Conservation (phyloP, 192 early-diverging fungal genomes). For the Spinellus fusiger region DNA sequence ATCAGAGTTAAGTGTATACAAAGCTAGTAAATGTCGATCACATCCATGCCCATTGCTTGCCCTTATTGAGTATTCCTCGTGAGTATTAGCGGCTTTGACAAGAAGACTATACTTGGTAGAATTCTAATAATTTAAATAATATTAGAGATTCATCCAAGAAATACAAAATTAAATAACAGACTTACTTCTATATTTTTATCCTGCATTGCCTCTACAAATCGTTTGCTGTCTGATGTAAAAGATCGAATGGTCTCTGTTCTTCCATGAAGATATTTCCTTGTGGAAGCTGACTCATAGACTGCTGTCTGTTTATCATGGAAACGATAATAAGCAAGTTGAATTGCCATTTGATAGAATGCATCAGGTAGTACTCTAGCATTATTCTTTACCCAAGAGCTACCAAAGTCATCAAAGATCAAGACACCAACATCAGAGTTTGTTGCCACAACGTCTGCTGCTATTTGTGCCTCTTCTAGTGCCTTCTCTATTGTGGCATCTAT, state of each 20-base stretch:
- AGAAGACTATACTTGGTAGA: slow-evolving; percentile 54
- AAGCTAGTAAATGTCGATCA: slow-evolving; percentile 81
- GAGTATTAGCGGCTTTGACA: slow-evolving; percentile 56
- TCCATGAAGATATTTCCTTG: slow-evolving; percentile 73
- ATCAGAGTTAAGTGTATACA: slow-evolving; percentile 49
- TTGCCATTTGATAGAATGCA: slow-evolving; percentile 79
- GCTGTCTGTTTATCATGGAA: slow-evolving; percentile 57
- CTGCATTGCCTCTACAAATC: slow-evolving; percentile 64
- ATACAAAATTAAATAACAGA: no score
- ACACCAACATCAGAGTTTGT: slow-evolving; percentile 56
- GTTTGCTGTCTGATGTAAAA: slow-evolving; percentile 61
- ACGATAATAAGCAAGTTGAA: slow-evolving; percentile 82
- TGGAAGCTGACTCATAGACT: slow-evolving; percentile 83
- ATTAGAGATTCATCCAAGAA: no score
- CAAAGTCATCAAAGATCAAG: slow-evolving; percentile 62
- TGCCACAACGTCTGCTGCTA: slow-evolving; percentile 41
- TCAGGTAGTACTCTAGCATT: slow-evolving; percentile 63
- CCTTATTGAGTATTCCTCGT: slow-evolving; percentile 59
- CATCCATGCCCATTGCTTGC: slow-evolving; percentile 70
- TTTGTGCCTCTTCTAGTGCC: slow-evolving; percentile 40
- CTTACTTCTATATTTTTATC: slow-evolving; percentile 27
- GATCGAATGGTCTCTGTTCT: slow-evolving; percentile 87
- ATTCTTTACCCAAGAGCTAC: no score
- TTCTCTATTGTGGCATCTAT: not conserved
- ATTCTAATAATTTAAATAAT: slow-evolving; percentile 26